phyloP scores from a whole-genome alignment of 2,329 filamentous ascomycete species.

The Aureobasidium lini region DNA sequence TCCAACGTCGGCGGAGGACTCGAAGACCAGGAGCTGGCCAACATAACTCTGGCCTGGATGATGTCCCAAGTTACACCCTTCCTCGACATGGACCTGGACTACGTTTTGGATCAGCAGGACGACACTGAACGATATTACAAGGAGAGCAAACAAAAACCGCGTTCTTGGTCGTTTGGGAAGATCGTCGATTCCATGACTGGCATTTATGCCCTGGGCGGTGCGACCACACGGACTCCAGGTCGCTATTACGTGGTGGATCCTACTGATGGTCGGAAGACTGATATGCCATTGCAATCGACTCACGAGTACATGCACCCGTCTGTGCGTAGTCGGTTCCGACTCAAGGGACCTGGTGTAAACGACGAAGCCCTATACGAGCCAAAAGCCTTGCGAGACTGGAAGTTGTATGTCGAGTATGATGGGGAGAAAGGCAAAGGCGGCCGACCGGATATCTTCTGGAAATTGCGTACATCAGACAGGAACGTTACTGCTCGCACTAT shows the following conservation, averaged over 20 bases:
- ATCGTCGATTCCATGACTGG: slow-evolving; percentile 40
- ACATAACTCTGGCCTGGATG: slow-evolving; percentile 52
- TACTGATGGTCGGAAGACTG: slow-evolving; percentile 33
- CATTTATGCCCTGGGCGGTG: slow-evolving; percentile 40
- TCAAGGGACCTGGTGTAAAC: slow-evolving; percentile 39
- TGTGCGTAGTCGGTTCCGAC: slow-evolving; percentile 37
- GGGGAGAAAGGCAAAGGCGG: slow-evolving; percentile 26
- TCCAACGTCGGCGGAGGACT: slow-evolving; percentile 40
- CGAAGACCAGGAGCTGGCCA: slow-evolving; percentile 40
- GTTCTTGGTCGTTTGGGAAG: slow-evolving; percentile 44
- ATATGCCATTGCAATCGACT: slow-evolving; percentile 39
- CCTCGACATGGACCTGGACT: slow-evolving; percentile 41
- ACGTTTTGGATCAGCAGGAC: slow-evolving; percentile 41
- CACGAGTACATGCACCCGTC: slow-evolving; percentile 47
- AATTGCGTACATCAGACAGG: slow-evolving; percentile 28
- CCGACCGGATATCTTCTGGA: slow-evolving; percentile 38
- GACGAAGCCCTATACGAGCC: slow-evolving; percentile 40
- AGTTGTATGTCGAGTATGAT: slow-evolving; percentile 37
- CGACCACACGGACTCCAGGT: slow-evolving; percentile 39
- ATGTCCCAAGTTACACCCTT: slow-evolving; percentile 44
- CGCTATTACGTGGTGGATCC: slow-evolving; percentile 41
- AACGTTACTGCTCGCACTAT: slow-evolving; percentile 32
- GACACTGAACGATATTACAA: slow-evolving; percentile 39
- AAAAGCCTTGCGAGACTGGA: slow-evolving; percentile 39
- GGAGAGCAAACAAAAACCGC: slow-evolving; percentile 30